These are phyloP conservation scores for Eustoma russellianum DNA, from an alignment of 257 asterid species.

Conservation along the genomic window DNA sequence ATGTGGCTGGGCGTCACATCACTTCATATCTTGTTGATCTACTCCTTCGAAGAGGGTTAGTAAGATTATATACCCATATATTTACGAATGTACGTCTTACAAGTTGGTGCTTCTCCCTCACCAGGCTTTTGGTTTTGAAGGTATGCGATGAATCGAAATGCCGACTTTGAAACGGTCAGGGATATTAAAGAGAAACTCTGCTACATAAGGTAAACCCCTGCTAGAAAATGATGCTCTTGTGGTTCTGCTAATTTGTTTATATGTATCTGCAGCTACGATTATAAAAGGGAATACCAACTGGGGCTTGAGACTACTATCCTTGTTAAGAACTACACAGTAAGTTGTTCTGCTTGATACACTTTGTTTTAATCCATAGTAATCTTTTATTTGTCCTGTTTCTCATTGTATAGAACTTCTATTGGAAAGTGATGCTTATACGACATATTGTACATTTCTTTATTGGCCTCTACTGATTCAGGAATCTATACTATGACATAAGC, in stretches of 20 bases:
- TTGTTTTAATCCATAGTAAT: background rate
- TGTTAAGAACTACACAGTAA: slow-evolving; percentile 92
- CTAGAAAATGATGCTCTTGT: slow-evolving; percentile 1
- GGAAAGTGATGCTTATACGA: no score
- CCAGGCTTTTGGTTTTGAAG: slow-evolving; percentile 29
- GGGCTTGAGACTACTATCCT: slow-evolving; percentile 97
- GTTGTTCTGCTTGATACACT: slow-evolving; percentile 16
- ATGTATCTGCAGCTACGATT: slow-evolving; percentile 60
- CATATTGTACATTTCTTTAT: no score
- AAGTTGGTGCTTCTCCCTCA: slow-evolving; percentile 5
- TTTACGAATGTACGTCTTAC: background rate
- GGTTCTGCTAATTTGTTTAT: slow-evolving; percentile 5
- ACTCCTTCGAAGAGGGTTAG: slow-evolving; percentile 85
- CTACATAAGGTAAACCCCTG: slow-evolving; percentile 65
- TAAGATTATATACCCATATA: slow-evolving; percentile 5
- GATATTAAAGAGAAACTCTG: slow-evolving; percentile 93
- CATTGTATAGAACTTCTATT: no score
- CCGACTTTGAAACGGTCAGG: slow-evolving; percentile 95
- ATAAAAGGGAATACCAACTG: slow-evolving; percentile 95
- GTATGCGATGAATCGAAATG: slow-evolving; percentile 84
- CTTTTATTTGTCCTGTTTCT: no score
- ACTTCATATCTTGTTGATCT: slow-evolving; percentile 88
- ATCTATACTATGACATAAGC: no score
- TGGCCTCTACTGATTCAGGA: no score
- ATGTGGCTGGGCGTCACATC: slow-evolving; percentile 91